phyloP scores from a whole-genome alignment of 257 asterid genomes.

The Coffea canephora region DNA sequence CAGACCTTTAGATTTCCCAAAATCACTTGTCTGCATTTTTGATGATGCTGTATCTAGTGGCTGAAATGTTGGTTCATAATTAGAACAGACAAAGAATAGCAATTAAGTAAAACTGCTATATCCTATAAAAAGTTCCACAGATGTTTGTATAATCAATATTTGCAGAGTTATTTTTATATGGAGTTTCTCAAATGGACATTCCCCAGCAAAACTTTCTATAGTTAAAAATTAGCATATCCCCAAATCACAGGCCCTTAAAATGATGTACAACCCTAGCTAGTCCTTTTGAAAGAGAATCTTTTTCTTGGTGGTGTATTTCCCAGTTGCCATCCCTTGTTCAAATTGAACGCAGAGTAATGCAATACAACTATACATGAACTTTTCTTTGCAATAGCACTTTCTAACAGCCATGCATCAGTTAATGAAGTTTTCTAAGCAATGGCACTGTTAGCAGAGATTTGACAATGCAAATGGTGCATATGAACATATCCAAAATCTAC shows the following conservation, averaged over 20 bases:
- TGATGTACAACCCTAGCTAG: neutral
- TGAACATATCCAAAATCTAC: neutral
- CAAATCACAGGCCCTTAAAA: neutral
- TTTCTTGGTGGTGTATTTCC: too few relatives aligned
- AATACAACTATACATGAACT: neutral
- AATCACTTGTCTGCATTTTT: conserved; percentile 92
- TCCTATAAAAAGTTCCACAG: neutral
- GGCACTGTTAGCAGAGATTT: neutral
- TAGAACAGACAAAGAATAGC: conserved; percentile 13
- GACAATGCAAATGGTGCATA: neutral
- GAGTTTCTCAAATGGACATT: neutral
- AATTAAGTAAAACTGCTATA: neutral
- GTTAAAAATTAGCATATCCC: neutral
- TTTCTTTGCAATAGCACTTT: too few relatives aligned
- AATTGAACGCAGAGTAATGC: too few relatives aligned
- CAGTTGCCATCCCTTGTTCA: neutral
- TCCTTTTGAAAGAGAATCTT: neutral
- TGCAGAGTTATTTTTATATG: neutral
- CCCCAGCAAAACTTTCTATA: neutral
- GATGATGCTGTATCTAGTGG: conserved; percentile 93
- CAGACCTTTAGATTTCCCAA: conserved; percentile 85
- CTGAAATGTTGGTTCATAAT: conserved; percentile 42
- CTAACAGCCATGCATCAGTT: neutral
- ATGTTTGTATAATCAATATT: neutral
- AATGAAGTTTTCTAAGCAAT: too few relatives aligned